phyloP scores from a whole-genome alignment of 306 rosid species.

The Begonia loranthoides region DNA sequence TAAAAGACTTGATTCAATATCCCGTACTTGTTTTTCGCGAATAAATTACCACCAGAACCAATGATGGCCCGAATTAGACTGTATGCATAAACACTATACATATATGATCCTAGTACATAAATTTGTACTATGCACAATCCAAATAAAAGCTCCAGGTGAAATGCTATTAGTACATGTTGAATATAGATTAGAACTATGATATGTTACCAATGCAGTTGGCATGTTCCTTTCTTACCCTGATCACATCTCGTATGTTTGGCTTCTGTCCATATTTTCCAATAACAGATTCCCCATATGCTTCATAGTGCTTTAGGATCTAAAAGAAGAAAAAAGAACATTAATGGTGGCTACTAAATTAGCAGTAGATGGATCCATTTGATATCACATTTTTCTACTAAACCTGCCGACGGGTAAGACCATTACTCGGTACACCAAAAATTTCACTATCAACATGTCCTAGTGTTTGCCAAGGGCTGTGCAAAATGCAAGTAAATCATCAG shows the following conservation, averaged over 20 bases:
- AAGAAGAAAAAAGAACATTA: slow-evolving; percentile 3
- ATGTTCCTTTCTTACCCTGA: slow-evolving; percentile 38
- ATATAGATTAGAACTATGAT: too few relatives aligned
- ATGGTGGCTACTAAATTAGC: slow-evolving; percentile 5
- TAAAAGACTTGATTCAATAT: too few relatives aligned
- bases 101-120: too few relatives aligned
- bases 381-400: slow-evolving; percentile 35
- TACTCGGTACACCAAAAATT: slow-evolving; percentile 72
- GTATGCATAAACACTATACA: too few relatives aligned
- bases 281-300: slow-evolving; percentile 78
- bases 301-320: slow-evolving; percentile 68
- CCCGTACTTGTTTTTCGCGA: too few relatives aligned
- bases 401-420: slow-evolving; percentile 76
- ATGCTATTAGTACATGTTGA: too few relatives aligned
- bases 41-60: too few relatives aligned
- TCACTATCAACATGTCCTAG: slow-evolving; percentile 73
- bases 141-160: too few relatives aligned
- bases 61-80: too few relatives aligned
- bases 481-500: slow-evolving; percentile 16
- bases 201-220: too few relatives aligned
- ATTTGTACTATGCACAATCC: too few relatives aligned
- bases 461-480: slow-evolving; percentile 72
- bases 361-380: slow-evolving; percentile 13
- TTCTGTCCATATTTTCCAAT: slow-evolving; percentile 52
- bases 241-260: slow-evolving; percentile 69